Conservation (phyloP, 176 grass and related monocot genomes). For the Aegilops longissima region DNA sequence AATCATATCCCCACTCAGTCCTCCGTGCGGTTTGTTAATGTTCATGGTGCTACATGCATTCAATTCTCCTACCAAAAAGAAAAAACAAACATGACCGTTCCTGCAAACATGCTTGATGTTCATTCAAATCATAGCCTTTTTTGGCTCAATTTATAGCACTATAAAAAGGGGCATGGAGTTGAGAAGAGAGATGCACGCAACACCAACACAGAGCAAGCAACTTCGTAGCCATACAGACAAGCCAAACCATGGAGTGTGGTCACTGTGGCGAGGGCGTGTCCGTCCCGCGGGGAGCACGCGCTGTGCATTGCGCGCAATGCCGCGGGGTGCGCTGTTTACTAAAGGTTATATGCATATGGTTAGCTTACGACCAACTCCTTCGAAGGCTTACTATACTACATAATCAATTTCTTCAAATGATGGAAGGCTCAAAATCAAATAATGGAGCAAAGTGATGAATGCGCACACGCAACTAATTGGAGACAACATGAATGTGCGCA, state of each 20-base stretch:
- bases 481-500: too few relatives aligned
- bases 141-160: background rate
- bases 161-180: background rate
- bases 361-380: too few relatives aligned
- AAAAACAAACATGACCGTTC: too few relatives aligned
- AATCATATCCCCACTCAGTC: background rate
- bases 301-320: constrained; percentile 58
- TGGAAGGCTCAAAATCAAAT: too few relatives aligned
- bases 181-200: background rate
- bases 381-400: too few relatives aligned
- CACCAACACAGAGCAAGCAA: background rate
- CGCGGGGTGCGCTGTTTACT: background rate
- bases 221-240: too few relatives aligned
- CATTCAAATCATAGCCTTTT: background rate
- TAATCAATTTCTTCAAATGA: too few relatives aligned
- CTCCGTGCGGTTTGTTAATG: background rate
- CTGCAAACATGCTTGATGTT: too few relatives aligned
- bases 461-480: too few relatives aligned
- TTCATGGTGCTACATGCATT: background rate
- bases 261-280: constrained; percentile 21
- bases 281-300: constrained; percentile 23
- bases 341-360: too few relatives aligned
- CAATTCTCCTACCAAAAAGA: background rate
- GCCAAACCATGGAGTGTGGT: constrained; percentile 18
- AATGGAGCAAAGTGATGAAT: too few relatives aligned